Evolutionary conservation across 345 rosid genomes (phyloP).

Genomic region (Garcia nutans): DNA sequence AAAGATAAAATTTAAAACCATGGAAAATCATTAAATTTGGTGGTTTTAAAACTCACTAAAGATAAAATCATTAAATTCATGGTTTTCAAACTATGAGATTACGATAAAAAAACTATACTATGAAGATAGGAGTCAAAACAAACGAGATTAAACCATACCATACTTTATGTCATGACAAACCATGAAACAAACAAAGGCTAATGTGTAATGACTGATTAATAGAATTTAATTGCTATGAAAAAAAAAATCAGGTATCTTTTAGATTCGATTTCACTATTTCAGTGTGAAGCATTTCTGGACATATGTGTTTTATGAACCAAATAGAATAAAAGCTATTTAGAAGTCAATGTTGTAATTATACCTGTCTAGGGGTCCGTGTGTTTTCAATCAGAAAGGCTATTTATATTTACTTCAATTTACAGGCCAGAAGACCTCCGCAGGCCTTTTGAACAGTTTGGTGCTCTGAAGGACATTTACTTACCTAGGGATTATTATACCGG

Average conservation of each 20-base stretch:
- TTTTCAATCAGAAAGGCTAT: not conserved
- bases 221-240: not conserved
- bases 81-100: no score
- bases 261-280: not conserved
- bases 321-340: not conserved
- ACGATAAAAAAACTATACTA: no score
- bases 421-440: slow-evolving; percentile 84
- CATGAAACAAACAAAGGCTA: no score
- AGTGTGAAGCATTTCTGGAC: not conserved
- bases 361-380: not conserved
- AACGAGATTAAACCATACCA: no score
- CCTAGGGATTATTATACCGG: slow-evolving; percentile 95
- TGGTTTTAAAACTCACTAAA: no score
- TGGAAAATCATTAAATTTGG: no score
- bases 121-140: no score
- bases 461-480: slow-evolving; percentile 81
- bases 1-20: no score
- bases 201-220: not conserved
- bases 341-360: not conserved
- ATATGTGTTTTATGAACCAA: not conserved
- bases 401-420: slow-evolving; percentile 20
- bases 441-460: slow-evolving; percentile 85
- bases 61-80: no score
- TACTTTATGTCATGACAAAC: no score
- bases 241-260: not conserved